Evolutionary conservation across 208 protist species (phyloP), one percentile per base, ranked within the genome.

Genomic region (Crithidia expoeki): DNA sequence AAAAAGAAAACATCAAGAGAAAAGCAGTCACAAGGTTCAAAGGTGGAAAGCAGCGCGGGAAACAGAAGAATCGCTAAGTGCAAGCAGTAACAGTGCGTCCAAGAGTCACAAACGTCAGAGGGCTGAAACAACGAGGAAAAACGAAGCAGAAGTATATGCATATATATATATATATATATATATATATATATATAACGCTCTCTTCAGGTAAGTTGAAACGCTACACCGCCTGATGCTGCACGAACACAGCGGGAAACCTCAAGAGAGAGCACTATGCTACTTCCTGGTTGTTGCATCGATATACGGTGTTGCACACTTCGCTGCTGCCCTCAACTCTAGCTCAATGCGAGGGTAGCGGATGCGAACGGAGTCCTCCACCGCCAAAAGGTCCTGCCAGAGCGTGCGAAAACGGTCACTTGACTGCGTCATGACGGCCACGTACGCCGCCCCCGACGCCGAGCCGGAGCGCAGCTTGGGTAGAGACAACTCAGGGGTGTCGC

Each of bases 291-390:
- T 11, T 2, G 36, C 21, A 23, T n/a, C 32, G 7, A 34, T 21
- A 11, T 2, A 16, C 0, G 33, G 12, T 14, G 47, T 21, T 23
- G 34, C 0, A 9, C 33, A 46, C 12, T 57, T 17, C 0, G 50
- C 51, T 17, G 46, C 64, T 32, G 16, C 51, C 59, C 52, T 55
- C 34, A 77, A 33, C 51, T 71, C 72, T 4, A 57, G 50, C 57
- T 72, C 27, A 38, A 77, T 38, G 11, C 64, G 64, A 6, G 58
- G 47, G 59, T 57, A 77, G 32, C 47, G 50, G 12, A 47, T n/a
- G 12, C 57, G 57, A 0, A 77, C 23, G 17, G 57, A 12, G 28
- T 60, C 10, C 51, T 77, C 58, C 1, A 67, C 32, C 7, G 34
- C 36, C 0, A 61, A 36, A 9, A 75, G 6, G n/a, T 68, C 47